Evolutionary conservation across 2,329 filamentous ascomycete species (phyloP).

Genomic region (Colletotrichum tropicale): DNA sequence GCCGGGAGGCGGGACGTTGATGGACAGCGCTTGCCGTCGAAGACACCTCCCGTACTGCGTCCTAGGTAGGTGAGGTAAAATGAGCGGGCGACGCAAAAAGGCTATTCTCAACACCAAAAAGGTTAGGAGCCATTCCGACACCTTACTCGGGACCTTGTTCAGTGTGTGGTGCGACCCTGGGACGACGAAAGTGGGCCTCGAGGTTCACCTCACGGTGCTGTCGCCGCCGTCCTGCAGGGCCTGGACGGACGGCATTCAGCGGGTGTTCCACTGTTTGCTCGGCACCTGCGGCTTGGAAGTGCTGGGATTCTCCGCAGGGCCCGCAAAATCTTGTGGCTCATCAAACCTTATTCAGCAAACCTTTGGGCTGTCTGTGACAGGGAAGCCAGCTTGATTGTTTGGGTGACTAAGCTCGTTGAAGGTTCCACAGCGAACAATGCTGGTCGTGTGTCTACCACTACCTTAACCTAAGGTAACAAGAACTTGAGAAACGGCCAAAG

Average conservation of each 20-base stretch:
- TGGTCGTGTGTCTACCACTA: not conserved
- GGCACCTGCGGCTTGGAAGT: not conserved
- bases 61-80: not conserved
- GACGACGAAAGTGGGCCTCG: not conserved
- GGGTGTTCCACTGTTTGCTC: not conserved
- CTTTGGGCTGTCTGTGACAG: not conserved
- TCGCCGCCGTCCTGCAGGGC: not conserved
- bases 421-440: not conserved
- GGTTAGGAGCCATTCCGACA: not conserved
- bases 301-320: not conserved
- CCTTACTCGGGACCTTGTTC: not conserved
- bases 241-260: not conserved
- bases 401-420: not conserved
- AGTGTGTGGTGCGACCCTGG: not conserved
- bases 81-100: not conserved
- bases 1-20: not conserved
- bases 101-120: not conserved
- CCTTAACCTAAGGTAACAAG: not conserved
- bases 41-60: not conserved
- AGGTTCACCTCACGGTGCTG: not conserved
- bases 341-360: conserved; percentile 12
- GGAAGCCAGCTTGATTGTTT: not conserved
- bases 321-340: conserved; percentile 1
- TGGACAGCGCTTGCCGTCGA: not conserved
- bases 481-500: not conserved